Conservation (phyloP, 2,329 filamentous ascomycete species). For the Penicillium glabrum region DNA sequence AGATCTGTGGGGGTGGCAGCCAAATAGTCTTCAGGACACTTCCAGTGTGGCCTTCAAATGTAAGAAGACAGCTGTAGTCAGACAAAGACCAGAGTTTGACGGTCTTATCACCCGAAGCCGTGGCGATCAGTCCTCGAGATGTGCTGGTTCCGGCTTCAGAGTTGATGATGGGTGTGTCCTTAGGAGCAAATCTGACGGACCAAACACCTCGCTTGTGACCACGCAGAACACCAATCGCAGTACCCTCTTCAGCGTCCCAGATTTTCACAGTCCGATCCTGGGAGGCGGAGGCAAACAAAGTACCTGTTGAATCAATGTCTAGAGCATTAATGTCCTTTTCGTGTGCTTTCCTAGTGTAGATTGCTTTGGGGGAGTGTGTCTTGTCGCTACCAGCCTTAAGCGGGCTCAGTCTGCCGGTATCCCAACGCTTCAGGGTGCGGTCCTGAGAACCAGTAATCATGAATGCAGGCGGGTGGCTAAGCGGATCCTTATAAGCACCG, state of each 20-base stretch:
- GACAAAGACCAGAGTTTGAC: constrained; percentile 91
- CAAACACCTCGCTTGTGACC: constrained; percentile 95
- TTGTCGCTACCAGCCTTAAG: constrained; percentile 35
- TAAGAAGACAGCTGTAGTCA: constrained; percentile 89
- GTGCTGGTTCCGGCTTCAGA: constrained; percentile 69
- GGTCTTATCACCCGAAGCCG: constrained; percentile 93
- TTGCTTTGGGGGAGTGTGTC: constrained; percentile 52
- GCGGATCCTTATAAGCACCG: constrained; percentile 68
- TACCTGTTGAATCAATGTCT: constrained; percentile 70
- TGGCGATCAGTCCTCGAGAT: constrained; percentile 79
- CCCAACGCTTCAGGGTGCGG: constrained; percentile 92
- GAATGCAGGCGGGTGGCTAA: constrained; percentile 78
- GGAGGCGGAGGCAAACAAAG: constrained; percentile 92
- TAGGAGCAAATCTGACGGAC: constrained; percentile 87
- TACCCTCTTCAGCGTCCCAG: constrained; percentile 86
- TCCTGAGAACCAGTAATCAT: constrained; percentile 92
- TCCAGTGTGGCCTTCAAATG: constrained; percentile 95
- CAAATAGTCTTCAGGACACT: constrained; percentile 92
- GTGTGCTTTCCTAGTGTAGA: constrained; percentile 91
- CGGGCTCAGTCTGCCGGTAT: constrained; percentile 65
- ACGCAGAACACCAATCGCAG: constrained; percentile 84
- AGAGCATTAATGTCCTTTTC: constrained; percentile 99
- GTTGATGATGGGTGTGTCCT: constrained; percentile 71
- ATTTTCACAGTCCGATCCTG: constrained; percentile 98
- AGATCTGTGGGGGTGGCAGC: constrained; percentile 59